Base-by-base conservation (phyloP, 306 rosid species). In the Neltuma alba region DNA sequence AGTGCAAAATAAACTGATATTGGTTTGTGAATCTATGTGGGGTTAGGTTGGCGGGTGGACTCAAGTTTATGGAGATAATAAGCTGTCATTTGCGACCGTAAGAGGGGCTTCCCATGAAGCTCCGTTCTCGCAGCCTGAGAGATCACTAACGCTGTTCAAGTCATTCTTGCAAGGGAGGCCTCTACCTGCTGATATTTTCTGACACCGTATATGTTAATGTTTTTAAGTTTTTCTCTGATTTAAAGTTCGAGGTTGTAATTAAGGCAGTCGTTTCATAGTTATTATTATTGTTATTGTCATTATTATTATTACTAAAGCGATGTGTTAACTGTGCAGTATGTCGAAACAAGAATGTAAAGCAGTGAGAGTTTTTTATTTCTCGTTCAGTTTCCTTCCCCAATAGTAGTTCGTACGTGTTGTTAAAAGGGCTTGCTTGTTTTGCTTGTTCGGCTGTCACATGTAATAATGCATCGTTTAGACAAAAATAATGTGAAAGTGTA, bases 11-110 rank as follows among this genome's bases (percentile, higher is more conserved):
- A n/a, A 75, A 68, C 36, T 79, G 57, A 83, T 79, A 4, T 21
- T 13, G 76, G 62, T 14, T 66, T 47, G 13, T 34, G 42, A 69
- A 45, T 69, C 67, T 42, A 38, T 30, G 44, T 73, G 69, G 76
- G 69, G 62, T 68, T 80, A 94, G 98, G 99, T 93, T 66, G 99
- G 99, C 72, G 99, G 99, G 2, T 95, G 99, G 99, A 95, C 99
- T 80, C 98, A 93, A 80, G 98, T 88, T 74, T 95, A 93, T 82
- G 99, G 94, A 9, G 30, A 54, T 54, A 86, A 95, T 76, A 79
- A 89, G 34, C 93, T 95, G 69, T 89, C 99, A 25, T 95, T 95
- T 83, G 99, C 98, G 37, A 92, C 99, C 37, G 74, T 92, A 11
- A 91, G 97, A 91, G 98, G 97, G 71, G 98, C 97, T 37, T 94